phyloP scores from a whole-genome alignment of 1,284 basidiomycete species.

The Ganoderma lingzhi region DNA sequence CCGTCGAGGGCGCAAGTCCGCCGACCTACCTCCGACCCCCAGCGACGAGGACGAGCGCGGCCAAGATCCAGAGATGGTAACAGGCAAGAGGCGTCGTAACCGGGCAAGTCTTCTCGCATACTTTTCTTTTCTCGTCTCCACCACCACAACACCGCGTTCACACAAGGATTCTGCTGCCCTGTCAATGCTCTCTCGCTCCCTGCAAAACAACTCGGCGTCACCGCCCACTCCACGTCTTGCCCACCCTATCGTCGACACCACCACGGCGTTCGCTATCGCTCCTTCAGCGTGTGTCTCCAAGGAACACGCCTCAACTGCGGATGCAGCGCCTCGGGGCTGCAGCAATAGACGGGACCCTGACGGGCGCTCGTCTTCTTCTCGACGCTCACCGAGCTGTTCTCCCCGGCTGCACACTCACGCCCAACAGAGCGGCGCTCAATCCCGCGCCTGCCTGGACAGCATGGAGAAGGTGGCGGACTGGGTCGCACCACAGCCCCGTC shows the following conservation, averaged over 20 bases:
- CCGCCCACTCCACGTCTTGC: constrained; percentile 45
- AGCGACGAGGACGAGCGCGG: constrained; percentile 42
- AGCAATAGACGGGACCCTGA: constrained; percentile 39
- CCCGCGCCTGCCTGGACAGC: constrained; percentile 42
- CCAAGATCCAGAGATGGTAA: constrained; percentile 45
- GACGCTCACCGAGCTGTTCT: constrained; percentile 40
- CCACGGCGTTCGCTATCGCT: constrained; percentile 39
- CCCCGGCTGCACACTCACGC: constrained; percentile 33
- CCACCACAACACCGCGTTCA: constrained; percentile 46
- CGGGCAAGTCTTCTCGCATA: constrained; percentile 79
- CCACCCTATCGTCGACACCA: constrained; percentile 40
- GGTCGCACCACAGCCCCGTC: constrained; percentile 44
- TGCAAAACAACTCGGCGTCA: constrained; percentile 39
- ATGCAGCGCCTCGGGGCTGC: constrained; percentile 38
- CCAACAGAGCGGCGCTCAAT: constrained; percentile 31
- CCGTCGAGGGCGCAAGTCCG: constrained; percentile 32
- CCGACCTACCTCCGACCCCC: constrained; percentile 19
- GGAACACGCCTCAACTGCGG: constrained; percentile 25
- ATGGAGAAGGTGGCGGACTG: constrained; percentile 44
- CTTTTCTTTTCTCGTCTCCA: constrained; percentile 70
- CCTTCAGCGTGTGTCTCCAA: constrained; percentile 31
- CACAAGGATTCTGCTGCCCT: constrained; percentile 54
- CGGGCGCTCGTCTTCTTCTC: constrained; percentile 40
- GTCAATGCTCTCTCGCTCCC: constrained; percentile 47
- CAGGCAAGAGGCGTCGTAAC: constrained; percentile 62